Base-by-base conservation (phyloP, 1,139 yeast species). In the Suhomyces chickasaworum region DNA sequence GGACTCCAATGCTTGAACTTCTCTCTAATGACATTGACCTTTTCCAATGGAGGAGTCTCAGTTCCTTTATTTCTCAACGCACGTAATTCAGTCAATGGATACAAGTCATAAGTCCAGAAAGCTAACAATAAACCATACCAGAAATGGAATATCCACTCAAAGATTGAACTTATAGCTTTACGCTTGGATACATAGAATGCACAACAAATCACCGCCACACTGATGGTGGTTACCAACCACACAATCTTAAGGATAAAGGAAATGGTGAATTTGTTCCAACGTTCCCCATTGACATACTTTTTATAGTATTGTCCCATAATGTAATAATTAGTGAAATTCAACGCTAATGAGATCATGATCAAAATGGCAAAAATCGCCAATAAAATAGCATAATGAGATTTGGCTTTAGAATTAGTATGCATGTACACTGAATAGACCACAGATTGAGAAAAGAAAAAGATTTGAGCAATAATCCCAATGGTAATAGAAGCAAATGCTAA, bases 141-240 rank as follows among this genome's bases (percentile, higher is more conserved):
- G 53, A 67, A 65, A 49, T 67, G 69, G 59, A 68, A 66, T 30
- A 56, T 53, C 73, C 73, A 68, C 53, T 68, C 73, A 41, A 68
- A 60, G 5, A 58, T 44, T n/a, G 68, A 63, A 25, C 69, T 61
- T 33, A 58, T 44, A 49, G 53, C 40, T 15, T 50, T 36, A 33
- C 44, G 45, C 7, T 30, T 45, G 32, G 50, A 50, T 45, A 65
- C 69, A 47, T 64, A 66, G 41, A 61, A 64, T 4, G 59, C 65
- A 49, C 70, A 64, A 45, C 65, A 60, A 9, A 56, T 49, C 17
- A 58, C 51, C 2, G 72, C 71, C 27, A 66, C 56, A 2, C 53
- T 55, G 30, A 66, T 52, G 7, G 71, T 65, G 3, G 62, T 66
- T 3, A 56, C 30, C 47, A 68, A 60, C 72, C 72, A 68, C 41